Evolutionary conservation across 768 basidiomycete genomes (phyloP), one percentile per base, ranked within the genome.

Genomic region (Leccinum broughii): DNA sequence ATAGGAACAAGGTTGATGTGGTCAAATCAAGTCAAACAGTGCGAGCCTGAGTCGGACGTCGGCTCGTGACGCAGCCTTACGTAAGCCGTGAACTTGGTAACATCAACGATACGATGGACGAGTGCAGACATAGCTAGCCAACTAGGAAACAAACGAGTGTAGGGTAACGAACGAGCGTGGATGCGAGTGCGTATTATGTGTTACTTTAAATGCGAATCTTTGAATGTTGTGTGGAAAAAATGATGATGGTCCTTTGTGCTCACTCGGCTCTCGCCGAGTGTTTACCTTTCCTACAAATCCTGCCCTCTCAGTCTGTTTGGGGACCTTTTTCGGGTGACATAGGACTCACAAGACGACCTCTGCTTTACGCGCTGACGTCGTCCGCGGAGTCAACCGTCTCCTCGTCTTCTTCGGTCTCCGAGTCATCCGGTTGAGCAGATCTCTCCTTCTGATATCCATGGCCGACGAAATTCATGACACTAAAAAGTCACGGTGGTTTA

Each of bases 381-480:
- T 66, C 66, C 26, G 55, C 4, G n/a, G 60, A 64, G 51, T 66
- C 62, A 6, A 58, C 34, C 17, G 15, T 26, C 30, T 35, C 68
- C 14, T 61, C 67, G 17, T 64, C 64, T 17, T 61, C 64, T 49
- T 62, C 59, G 13, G 8, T 44, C 0, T 10, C 46, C 37, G 37
- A 17, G 39, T 48, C 46, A 24, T 55, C 64, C 28, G 17, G 48
- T 50, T 17, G 54, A 26, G 13, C 2, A 8, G 53, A 50, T 46
- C 58, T 68, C 60, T 71, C 70, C 62, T 73, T 81, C 59, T 76
- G 74, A 65, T 86, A 86, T 55, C 77, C 78, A 64, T 86, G 80
- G 14, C 85, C 85, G 59, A 85, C 81, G 61, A 87, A 85, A 62
- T 77, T 83, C 85, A 86, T 83, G 37, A 87, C 82, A 66, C 84